phyloP scores from a whole-genome alignment of 371 early-diverging fungal species.

The Rhizopus arrhizus region DNA sequence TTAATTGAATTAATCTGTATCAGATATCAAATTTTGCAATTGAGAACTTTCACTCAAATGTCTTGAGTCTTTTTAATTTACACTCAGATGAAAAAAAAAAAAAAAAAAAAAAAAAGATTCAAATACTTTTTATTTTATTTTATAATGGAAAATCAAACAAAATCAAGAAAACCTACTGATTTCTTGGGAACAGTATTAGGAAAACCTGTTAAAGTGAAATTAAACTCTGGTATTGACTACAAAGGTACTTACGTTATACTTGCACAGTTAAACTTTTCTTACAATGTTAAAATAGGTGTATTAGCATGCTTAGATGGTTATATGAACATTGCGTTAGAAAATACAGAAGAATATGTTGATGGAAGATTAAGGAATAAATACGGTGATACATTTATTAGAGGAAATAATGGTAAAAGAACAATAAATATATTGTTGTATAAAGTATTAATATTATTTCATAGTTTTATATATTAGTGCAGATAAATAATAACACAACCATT shows the following conservation, averaged over 20 bases:
- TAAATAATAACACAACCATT: conserved; percentile 9
- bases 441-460: conserved; percentile 7
- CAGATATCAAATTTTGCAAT: no score
- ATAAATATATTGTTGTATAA: not conserved
- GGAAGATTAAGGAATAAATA: conserved; percentile 89
- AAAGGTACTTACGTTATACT: conserved; percentile 58
- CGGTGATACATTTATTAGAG: conserved; percentile 95
- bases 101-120: not conserved
- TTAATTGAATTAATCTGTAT: no score
- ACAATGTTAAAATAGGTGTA: conserved; percentile 58
- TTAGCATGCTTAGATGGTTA: conserved; percentile 98
- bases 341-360: conserved; percentile 94
- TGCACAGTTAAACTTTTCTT: not conserved
- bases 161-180: conserved; percentile 72
- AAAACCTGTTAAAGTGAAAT: conserved; percentile 83
- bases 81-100: no score
- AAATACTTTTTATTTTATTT: conserved; percentile 1
- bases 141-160: conserved; percentile 34
- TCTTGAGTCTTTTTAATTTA: no score
- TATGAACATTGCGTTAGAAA: conserved; percentile 97
- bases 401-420: conserved; percentile 84
- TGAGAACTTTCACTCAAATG: no score
- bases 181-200: conserved; percentile 82
- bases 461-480: conserved; percentile 56
- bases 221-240: conserved; percentile 95